Evolutionary conservation across 805 yeast genomes (phyloP).

Genomic region (Candida broadrunensis): DNA sequence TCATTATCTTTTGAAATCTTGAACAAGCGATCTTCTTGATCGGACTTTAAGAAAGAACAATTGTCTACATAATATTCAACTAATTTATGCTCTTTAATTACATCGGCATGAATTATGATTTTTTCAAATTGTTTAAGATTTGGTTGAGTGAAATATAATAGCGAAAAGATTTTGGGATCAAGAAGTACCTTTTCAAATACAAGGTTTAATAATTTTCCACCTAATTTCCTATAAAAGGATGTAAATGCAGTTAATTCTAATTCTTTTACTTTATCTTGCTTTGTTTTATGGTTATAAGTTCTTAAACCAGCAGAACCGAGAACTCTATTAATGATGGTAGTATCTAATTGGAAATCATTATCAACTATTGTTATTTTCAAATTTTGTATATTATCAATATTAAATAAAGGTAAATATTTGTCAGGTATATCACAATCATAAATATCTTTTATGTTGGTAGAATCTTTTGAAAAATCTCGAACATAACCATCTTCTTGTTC

Average conservation of each 20-base stretch:
- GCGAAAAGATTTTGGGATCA: conserved; percentile 5
- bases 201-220: conserved; percentile 24
- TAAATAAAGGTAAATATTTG: conserved; percentile 16
- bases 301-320: conserved; percentile 25
- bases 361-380: conserved; percentile 14
- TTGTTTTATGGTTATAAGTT: conserved; percentile 3
- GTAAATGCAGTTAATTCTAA: conserved; percentile 52
- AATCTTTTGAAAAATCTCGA: conserved; percentile 20
- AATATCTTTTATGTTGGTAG: conserved; percentile 17
- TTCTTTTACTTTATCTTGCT: conserved; percentile 8
- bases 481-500: conserved; percentile 14
- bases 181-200: conserved; percentile 13
- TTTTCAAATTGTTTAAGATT: conserved; percentile 4
- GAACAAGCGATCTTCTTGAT: conserved; percentile 14
- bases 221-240: conserved; percentile 45
- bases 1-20: conserved; percentile 14
- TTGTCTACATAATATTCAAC: conserved; percentile 40
- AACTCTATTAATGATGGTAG: conserved; percentile 16
- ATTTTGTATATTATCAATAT: conserved; percentile 13
- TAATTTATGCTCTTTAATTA: conserved; percentile 49
- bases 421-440: conserved; percentile 24
- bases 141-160: conserved; percentile 3
- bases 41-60: conserved; percentile 34
- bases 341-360: conserved; percentile 14
- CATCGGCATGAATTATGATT: conserved; percentile 34